Base-by-base conservation (phyloP, 108 stramenopile species). In the Skeletonema tropicum region DNA sequence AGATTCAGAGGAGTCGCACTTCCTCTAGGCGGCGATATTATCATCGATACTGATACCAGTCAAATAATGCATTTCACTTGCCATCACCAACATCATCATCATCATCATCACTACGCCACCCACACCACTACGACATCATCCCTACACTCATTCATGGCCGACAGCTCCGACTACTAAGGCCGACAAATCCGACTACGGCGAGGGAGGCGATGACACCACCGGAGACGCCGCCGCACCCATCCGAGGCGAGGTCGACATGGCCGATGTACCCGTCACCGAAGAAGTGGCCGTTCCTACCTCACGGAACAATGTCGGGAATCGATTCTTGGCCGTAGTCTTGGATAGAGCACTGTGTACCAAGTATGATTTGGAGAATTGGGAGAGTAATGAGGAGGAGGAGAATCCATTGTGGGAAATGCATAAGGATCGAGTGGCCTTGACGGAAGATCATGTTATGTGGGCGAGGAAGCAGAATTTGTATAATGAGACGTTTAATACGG, bases 391-490 rank as follows among this genome's bases (percentile, higher is more conserved):
- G 48, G 69, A 85, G 15, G 80, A 85, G 30, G 26, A 29, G 26
- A 87, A 86, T 46, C 62, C 68, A 10, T 60, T 79, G 19, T 77
- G 83, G 86, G 86, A 92, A 33, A 82, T 91, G 74, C 91, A 92
- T 62, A 57, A 88, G 11, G 84, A 90, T 52, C 83, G 91, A 32
- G 66, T 90, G 60, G 73, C 67, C 0, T 67, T 88, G 68, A 91
- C 88, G 15, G 90, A 92, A 74, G 90, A 91, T 69, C 93, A 94
- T 78, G 91, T 94, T 66, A 88, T 94, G 90, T 94, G 85, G 85
- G 90, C 90, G 57, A 85, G 93, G 39, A 92, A 91, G 75, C 64
- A 86, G 29, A 94, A 94, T 81, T 71, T 94, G 71, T 94, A 94
- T 83, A 94, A 91, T 74, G 91, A 94, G 45, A 90, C 88, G 15